Evolutionary conservation across 495 filamentous ascomycete genomes (phyloP), one percentile per base, ranked within the genome.

Genomic region (Neurospora terricola): DNA sequence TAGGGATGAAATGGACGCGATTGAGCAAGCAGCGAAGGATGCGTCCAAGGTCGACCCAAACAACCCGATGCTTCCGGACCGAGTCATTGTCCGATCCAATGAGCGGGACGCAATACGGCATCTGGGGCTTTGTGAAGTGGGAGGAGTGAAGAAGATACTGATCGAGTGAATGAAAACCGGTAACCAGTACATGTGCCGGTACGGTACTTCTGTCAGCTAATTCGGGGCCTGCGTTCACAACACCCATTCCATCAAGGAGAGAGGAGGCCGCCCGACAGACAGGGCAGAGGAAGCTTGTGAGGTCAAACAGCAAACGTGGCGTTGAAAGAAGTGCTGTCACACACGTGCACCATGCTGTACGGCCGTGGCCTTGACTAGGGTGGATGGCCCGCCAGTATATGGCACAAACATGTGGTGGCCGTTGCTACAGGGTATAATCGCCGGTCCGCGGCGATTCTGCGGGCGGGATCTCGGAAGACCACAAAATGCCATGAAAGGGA

Each of bases 1-100:
- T 84, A 97, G 96, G 78, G 94, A 97, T 76, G 96, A 99, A 83
- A 97, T 99, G 92, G 94, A 97, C 78, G 93, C 94, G 9, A 98
- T 98, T 74, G 93, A 97, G 77, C 92, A 96, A 81, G 93, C 96
- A 0, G 96, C 96, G 3, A 94, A 94, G 80, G 94, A 98, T 73
- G 95, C 96, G 7, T 90, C 91, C 30, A 89, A 91, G 73, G 89
- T 99, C 66, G 92, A 93, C 76, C 90, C 91, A 0, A 92, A 94
- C 69, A 97, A 97, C 73, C 96, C 94, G 0, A 91, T 93, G 88
- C 81, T 98, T 12, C 94, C 96, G 3, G 88, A 94, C 7, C 89
- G 90, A 70, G 89, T 88, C 21, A 97, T 99, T 73, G 88, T 98
- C 62, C 87, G 90, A 39, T 89, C 93, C 4, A 87, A 86, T 73